Evolutionary conservation across 1,139 yeast species (phyloP).

Genomic region (Pichia sp.): DNA sequence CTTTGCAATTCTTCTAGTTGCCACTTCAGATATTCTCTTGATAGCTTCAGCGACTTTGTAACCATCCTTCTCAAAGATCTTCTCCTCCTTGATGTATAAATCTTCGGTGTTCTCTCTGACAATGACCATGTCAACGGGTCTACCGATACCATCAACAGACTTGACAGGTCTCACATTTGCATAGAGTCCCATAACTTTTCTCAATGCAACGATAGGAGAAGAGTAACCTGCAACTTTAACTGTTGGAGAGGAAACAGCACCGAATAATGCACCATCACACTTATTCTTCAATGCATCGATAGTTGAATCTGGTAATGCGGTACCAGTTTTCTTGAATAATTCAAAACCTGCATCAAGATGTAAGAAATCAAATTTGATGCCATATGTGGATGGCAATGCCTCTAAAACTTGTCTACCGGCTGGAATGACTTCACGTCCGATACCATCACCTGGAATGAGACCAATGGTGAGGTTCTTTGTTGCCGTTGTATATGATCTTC

Average conservation of each 20-base stretch:
- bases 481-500: conserved; percentile 16
- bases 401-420: conserved; percentile 85
- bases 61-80: conserved; percentile 66
- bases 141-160: conserved; percentile 73
- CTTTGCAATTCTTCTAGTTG: conserved; percentile 78
- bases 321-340: conserved; percentile 85
- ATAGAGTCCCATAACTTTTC: conserved; percentile 89
- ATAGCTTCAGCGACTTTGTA: conserved; percentile 94
- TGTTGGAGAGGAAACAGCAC: conserved; percentile 95
- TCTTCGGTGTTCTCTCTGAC: conserved; percentile 99
- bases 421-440: conserved; percentile 96
- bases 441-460: conserved; percentile 96
- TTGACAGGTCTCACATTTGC: conserved; percentile 98
- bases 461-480: conserved; percentile 35
- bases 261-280: conserved; percentile 96
- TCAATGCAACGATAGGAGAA: conserved; percentile 94
- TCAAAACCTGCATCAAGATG: conserved; percentile 93
- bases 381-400: conserved; percentile 67
- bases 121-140: conserved; percentile 94
- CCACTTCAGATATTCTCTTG: conserved; percentile 87
- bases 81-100: conserved; percentile 90
- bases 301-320: conserved; percentile 91
- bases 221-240: conserved; percentile 94
- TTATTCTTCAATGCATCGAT: conserved; percentile 69
- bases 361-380: conserved; percentile 76